Percentiles rank a stretch among this genome's conserved stretches.
Conservation (phyloP, 176 grass and related monocot species). For the Hordeum vulgare region DNA sequence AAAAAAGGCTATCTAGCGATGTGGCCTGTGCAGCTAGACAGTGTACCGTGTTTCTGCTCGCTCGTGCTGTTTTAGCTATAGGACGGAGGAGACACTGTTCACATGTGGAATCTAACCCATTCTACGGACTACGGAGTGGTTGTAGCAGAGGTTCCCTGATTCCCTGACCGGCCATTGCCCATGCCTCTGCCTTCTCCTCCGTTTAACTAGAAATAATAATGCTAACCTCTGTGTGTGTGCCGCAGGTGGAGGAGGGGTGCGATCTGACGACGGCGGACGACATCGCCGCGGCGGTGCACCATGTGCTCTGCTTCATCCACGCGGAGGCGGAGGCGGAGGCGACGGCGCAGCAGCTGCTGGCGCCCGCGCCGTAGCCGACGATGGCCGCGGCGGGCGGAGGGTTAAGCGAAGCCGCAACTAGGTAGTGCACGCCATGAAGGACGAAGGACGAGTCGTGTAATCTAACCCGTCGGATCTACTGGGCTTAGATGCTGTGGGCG, state of each 20-base stretch:
- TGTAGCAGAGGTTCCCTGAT: constrained; percentile 1
- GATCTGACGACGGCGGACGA: constrained; percentile 61
- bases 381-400: no score
- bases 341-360: constrained; percentile 9
- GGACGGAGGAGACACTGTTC: neutral
- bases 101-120: neutral
- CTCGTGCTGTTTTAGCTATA: neutral
- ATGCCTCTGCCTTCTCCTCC: neutral
- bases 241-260: constrained; percentile 91
- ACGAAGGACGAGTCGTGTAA: neutral
- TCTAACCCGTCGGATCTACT: neutral
- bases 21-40: neutral
- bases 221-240: neutral
- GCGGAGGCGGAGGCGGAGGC: constrained; percentile 39
- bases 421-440: neutral
- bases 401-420: neutral
- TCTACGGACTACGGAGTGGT: neutral
- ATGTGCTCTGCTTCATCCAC: constrained; percentile 60
- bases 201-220: no score
- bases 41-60: neutral
- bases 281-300: constrained; percentile 78
- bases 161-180: neutral
- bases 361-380: neutral
- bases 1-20: constrained; percentile 14
- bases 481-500: neutral